Conservation (phyloP, 768 basidiomycete species). For the Trametes elegans region DNA sequence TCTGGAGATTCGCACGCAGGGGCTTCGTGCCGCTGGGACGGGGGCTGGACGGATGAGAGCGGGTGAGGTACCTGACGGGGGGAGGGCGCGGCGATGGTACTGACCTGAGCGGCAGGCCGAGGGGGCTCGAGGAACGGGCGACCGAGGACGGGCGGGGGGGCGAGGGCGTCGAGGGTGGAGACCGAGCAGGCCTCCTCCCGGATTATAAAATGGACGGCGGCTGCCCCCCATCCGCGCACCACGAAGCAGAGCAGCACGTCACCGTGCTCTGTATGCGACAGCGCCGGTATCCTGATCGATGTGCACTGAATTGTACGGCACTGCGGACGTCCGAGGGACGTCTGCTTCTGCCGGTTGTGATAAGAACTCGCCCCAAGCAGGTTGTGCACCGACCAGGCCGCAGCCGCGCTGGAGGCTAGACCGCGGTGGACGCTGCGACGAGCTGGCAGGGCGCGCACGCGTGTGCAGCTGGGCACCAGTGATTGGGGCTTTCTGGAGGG, state of each 20-base stretch:
- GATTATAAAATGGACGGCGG: background rate
- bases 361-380: background rate
- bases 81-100: background rate
- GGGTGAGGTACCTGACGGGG: background rate
- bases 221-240: background rate
- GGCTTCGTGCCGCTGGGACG: slow-evolving; percentile 1
- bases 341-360: slow-evolving; percentile 4
- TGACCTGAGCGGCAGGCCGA: background rate
- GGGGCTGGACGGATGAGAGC: background rate
- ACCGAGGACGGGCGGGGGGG: background rate
- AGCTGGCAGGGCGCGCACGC: too few species aligned
- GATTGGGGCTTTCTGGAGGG: background rate
- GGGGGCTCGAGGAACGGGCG: background rate
- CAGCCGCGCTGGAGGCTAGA: background rate
- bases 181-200: background rate
- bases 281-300: slow-evolving; percentile 13
- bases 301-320: slow-evolving; percentile 1
- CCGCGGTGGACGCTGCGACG: background rate
- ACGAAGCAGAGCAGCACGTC: background rate
- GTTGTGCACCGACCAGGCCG: background rate
- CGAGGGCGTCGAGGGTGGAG: background rate
- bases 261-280: background rate
- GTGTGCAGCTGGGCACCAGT: too few species aligned
- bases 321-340: slow-evolving; percentile 5
- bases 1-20: slow-evolving; percentile 23